Conservation (phyloP, 345 rosid genomes). For the Eucalyptus cladocalyx region DNA sequence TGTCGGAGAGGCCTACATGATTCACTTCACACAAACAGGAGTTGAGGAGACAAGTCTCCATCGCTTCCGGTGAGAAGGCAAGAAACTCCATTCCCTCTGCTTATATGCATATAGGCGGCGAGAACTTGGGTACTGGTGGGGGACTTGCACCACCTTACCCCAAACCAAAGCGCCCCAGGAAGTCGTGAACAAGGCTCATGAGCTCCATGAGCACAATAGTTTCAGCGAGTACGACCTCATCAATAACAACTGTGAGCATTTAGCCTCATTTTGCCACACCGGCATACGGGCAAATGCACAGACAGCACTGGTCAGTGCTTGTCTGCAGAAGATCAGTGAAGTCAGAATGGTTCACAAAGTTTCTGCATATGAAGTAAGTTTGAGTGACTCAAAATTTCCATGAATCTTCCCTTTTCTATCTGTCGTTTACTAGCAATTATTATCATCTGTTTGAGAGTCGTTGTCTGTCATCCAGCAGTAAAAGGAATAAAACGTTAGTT, state of each 20-base stretch:
- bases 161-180: not conserved
- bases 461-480: not conserved
- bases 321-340: not conserved
- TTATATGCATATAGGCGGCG: not conserved
- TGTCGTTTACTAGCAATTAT: not conserved
- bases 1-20: not conserved
- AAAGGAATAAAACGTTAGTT: not conserved
- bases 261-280: not conserved
- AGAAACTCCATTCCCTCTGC: not conserved
- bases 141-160: not conserved
- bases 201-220: not conserved
- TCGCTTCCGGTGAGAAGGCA: not conserved
- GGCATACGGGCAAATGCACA: not conserved
- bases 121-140: not conserved
- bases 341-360: not conserved
- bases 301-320: not conserved
- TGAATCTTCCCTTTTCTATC: not conserved
- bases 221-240: not conserved
- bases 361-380: not conserved
- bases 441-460: not conserved
- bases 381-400: not conserved
- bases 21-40: not conserved
- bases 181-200: not conserved
- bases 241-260: not conserved
- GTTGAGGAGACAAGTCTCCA: not conserved